Percentiles rank a stretch among this genome's conserved stretches.
Conservation (phyloP, 805 yeast genomes). For the Metschnikowia kofuensis region DNA sequence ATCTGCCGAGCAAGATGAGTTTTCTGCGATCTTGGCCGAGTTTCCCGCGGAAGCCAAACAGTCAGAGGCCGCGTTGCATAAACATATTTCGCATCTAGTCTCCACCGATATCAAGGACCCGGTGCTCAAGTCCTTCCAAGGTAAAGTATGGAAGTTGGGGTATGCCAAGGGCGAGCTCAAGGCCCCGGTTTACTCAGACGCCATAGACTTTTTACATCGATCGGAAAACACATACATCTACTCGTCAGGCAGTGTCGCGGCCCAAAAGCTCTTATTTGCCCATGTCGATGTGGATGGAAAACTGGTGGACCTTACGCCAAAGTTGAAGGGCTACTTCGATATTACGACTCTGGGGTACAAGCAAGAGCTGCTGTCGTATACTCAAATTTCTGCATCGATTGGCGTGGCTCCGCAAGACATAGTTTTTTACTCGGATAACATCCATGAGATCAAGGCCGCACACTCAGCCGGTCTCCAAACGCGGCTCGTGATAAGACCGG, state of each 20-base stretch:
- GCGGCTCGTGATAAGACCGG: constrained; percentile 65
- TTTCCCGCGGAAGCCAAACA: constrained; percentile 42
- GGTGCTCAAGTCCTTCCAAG: constrained; percentile 74
- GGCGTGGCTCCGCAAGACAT: constrained; percentile 33
- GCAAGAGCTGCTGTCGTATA: constrained; percentile 54
- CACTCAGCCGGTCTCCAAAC: constrained; percentile 57
- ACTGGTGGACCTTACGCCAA: constrained; percentile 49
- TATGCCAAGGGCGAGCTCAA: constrained; percentile 70
- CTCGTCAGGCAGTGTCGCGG: constrained; percentile 86
- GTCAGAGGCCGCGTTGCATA: constrained; percentile 31
- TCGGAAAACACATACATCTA: constrained; percentile 58
- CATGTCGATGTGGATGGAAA: constrained; percentile 46
- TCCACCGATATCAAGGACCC: constrained; percentile 72
- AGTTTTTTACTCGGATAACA: constrained; percentile 78
- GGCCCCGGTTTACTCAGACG: constrained; percentile 78
- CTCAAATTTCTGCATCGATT: constrained; percentile 47
- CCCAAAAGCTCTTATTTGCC: constrained; percentile 75
- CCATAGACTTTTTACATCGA: constrained; percentile 50
- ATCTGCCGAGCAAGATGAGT: constrained; percentile 10
- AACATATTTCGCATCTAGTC: constrained; percentile 58
- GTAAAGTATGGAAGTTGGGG: constrained; percentile 78
- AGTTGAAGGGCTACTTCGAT: constrained; percentile 72
- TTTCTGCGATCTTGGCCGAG: constrained; percentile 33
- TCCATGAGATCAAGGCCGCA: constrained; percentile 76
- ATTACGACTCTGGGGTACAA: constrained; percentile 82